Percentiles rank a stretch among this genome's conserved stretches.
Conservation (phyloP, 257 asterid genomes). For the Nemophila menziesii region DNA sequence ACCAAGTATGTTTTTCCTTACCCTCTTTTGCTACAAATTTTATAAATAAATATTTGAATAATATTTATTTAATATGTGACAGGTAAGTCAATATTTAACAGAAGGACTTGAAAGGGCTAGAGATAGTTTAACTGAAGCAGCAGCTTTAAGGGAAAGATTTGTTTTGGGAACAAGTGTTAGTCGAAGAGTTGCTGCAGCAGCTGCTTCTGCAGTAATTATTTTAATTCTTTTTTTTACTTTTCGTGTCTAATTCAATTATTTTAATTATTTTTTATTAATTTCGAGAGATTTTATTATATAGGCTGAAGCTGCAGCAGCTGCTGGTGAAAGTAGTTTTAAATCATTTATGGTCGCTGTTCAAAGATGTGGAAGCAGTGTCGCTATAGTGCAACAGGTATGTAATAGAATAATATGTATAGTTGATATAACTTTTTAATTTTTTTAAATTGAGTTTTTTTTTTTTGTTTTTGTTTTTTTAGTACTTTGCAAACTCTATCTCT, state of each 20-base stretch:
- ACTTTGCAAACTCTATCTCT: conserved; percentile 86
- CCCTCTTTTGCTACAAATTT: not conserved
- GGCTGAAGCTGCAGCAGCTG: conserved; percentile 99
- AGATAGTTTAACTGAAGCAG: conserved; percentile 90
- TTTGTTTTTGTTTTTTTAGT: conserved; percentile 36
- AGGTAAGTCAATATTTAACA: conserved; percentile 81
- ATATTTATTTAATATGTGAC: conserved; percentile 15
- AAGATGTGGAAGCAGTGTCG: conserved; percentile 99
- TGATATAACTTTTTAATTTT: conserved; percentile 1
- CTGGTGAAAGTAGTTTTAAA: conserved; percentile 96
- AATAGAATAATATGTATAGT: conserved; percentile 7
- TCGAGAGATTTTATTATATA: conserved; percentile 13
- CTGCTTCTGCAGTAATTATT: conserved; percentile 87
- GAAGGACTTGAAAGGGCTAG: conserved; percentile 98
- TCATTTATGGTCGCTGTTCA: conserved; percentile 98
- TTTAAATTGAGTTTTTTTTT: not conserved
- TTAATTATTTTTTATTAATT: conserved; percentile 9
- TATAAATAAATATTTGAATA: conserved; percentile 1
- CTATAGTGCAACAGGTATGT: conserved; percentile 94
- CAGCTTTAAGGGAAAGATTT: conserved; percentile 90
- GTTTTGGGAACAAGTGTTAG: conserved; percentile 76
- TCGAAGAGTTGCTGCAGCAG: conserved; percentile 96
- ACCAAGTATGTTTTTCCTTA: conserved; percentile 45
- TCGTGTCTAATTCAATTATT: not conserved
- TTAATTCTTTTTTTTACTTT: conserved; percentile 11